Evolutionary conservation across 331 rosid species (phyloP).

Genomic region (Prunus yedoensis): DNA sequence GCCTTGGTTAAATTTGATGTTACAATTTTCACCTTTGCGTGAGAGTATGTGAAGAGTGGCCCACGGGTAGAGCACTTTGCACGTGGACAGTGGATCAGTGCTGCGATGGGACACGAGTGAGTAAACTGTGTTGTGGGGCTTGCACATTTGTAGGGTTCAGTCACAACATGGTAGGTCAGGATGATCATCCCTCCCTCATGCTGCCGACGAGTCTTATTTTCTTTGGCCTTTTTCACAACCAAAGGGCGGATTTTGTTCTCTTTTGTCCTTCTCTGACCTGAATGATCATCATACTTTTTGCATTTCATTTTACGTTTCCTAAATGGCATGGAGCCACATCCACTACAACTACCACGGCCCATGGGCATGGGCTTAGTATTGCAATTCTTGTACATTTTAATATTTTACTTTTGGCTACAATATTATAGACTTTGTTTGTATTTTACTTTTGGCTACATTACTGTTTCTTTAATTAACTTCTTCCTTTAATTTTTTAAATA

Average conservation of each 20-base stretch:
- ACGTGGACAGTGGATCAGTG: too few relatives aligned
- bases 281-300: conserved; percentile 3
- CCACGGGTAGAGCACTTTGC: too few relatives aligned
- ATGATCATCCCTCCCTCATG: neutral
- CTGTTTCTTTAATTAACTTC: too few relatives aligned
- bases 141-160: neutral
- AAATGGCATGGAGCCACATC: conserved; percentile 14
- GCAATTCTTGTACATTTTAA: conserved; percentile 1
- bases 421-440: too few relatives aligned
- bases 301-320: neutral
- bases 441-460: too few relatives aligned
- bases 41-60: too few relatives aligned
- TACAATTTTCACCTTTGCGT: too few relatives aligned
- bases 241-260: neutral
- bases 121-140: neutral
- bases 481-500: neutral
- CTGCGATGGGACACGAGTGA: neutral
- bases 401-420: neutral
- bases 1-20: too few relatives aligned
- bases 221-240: neutral
- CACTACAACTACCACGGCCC: neutral
- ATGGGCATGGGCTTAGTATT: neutral
- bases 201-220: neutral
- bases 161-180: conserved; percentile 10
- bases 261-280: neutral